phyloP scores from a whole-genome alignment of 768 basidiomycete genomes.

The Russula sp. region DNA sequence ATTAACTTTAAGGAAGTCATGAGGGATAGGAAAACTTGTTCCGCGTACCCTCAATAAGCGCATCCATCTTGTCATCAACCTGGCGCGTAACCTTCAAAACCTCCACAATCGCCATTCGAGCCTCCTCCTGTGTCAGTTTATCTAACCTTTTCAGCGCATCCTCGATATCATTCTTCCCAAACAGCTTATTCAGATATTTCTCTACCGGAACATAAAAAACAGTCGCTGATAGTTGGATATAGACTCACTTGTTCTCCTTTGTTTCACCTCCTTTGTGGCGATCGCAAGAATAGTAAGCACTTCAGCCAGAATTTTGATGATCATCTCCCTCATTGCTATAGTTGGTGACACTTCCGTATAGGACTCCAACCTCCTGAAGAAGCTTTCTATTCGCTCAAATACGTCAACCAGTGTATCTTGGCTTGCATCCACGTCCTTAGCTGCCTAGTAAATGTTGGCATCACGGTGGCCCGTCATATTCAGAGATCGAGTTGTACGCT shows the following conservation, averaged over 20 bases:
- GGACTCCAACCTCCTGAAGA: not conserved
- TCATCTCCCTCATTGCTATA: not conserved
- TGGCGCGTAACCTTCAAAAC: no score
- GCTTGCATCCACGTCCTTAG: not conserved
- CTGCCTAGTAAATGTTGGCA: not conserved
- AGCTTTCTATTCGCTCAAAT: not conserved
- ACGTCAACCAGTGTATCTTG: not conserved
- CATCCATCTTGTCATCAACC: no score
- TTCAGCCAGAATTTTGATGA: not conserved
- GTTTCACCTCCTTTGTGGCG: not conserved
- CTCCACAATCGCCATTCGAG: no score
- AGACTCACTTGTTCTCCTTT: not conserved
- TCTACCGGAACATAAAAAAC: not conserved
- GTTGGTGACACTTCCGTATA: not conserved
- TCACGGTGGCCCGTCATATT: not conserved
- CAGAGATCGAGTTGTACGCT: not conserved
- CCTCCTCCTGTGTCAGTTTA: no score
- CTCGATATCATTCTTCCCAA: slow-evolving; percentile 1
- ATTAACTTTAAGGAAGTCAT: not conserved
- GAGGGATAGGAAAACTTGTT: no score
- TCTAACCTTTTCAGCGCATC: not conserved
- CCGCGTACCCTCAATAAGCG: not conserved
- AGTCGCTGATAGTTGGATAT: not conserved
- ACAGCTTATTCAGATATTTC: not conserved
- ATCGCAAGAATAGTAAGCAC: not conserved